phyloP scores from a whole-genome alignment of 768 basidiomycete species.

The Neoboletus subvelutipes region DNA sequence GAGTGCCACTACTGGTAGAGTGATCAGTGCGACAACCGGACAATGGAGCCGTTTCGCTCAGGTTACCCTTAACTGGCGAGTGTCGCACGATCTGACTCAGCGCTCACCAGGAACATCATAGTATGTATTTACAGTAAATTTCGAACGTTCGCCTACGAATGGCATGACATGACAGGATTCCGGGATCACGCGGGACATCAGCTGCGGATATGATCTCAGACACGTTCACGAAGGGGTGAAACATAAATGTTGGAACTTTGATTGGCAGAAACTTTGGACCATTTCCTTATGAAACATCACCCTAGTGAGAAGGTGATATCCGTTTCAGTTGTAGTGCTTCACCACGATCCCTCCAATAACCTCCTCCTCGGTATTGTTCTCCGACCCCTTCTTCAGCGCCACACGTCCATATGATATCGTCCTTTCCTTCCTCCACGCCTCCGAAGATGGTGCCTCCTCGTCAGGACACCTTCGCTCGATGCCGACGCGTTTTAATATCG shows the following conservation, averaged over 20 bases:
- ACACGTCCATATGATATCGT: conserved; percentile 51
- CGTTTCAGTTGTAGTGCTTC: conserved; percentile 52
- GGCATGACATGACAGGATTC: not conserved
- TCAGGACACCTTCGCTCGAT: conserved; percentile 38
- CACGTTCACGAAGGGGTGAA: not conserved
- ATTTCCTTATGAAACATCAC: not conserved
- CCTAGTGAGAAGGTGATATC: not conserved
- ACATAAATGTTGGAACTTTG: not conserved
- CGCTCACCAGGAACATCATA: not conserved
- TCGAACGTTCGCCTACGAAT: not conserved
- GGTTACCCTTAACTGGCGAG: too few relatives aligned
- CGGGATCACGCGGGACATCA: not conserved
- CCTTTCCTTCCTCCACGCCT: conserved; percentile 49
- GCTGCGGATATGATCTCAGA: not conserved
- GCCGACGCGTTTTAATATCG: conserved; percentile 46
- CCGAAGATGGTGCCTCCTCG: conserved; percentile 46
- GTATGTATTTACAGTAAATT: not conserved
- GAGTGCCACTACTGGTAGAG: too few relatives aligned
- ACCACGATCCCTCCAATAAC: conserved; percentile 52
- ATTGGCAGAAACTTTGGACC: not conserved
- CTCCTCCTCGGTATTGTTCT: conserved; percentile 52
- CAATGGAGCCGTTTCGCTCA: too few relatives aligned
- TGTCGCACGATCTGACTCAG: too few relatives aligned
- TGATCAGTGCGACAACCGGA: too few relatives aligned
- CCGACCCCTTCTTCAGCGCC: conserved; percentile 38